These are phyloP conservation scores for Suillus weaverae DNA, from an alignment of 768 basidiomycete species.

Conservation along the genomic window DNA sequence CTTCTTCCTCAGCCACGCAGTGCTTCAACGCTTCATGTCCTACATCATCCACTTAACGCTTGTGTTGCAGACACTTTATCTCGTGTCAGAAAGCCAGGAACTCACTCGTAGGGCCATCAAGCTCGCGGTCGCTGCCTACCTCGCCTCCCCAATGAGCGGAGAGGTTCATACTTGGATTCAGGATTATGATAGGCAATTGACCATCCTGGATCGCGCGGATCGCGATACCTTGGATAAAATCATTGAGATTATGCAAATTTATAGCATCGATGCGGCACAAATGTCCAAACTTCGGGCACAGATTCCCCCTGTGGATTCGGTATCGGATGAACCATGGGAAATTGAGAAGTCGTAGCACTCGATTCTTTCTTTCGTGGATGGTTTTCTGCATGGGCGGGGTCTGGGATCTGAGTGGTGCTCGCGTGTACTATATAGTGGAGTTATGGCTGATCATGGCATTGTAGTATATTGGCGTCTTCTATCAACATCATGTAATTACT, in stretches of 20 bases:
- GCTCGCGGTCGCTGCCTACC: not conserved
- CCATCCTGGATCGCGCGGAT: not conserved
- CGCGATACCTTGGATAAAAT: not conserved
- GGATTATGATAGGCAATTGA: not conserved
- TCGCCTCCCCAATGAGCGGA: not conserved
- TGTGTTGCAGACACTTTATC: conserved; percentile 23
- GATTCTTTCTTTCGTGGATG: not conserved
- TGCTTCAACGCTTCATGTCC: conserved; percentile 20
- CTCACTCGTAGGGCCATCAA: not conserved
- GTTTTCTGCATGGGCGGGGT: not conserved
- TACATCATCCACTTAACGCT: conserved; percentile 28
- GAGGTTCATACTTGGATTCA: not conserved
- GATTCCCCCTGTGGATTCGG: not conserved
- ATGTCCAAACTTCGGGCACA: not conserved
- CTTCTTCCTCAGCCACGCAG: conserved; percentile 1
- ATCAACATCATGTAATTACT: not conserved
- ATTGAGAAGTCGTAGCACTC: not conserved
- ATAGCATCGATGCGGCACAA: not conserved
- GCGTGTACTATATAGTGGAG: not conserved
- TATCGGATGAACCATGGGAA: not conserved
- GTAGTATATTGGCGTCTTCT: not conserved
- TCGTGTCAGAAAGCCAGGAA: not conserved
- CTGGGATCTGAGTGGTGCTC: not conserved
- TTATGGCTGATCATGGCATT: not conserved
- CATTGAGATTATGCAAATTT: not conserved